Conservation (phyloP, 768 basidiomycete species). For the Auricularia auricula-judae region DNA sequence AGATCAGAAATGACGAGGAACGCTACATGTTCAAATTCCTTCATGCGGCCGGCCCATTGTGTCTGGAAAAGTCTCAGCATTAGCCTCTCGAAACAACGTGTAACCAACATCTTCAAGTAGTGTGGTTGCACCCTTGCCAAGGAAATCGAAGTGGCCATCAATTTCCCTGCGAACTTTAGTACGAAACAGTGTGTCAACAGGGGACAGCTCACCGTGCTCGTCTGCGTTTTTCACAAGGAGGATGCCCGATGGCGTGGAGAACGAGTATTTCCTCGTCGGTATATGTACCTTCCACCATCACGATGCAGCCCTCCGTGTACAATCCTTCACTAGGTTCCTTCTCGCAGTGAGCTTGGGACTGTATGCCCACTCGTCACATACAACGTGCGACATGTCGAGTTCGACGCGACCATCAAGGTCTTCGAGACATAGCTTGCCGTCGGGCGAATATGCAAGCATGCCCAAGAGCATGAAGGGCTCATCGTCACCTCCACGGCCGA, state of each 20-base stretch:
- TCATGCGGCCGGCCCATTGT: conserved; percentile 50
- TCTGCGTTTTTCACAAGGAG: conserved; percentile 85
- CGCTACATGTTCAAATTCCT: conserved; percentile 63
- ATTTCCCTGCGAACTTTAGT: conserved; percentile 26
- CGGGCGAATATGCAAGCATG: conserved; percentile 81
- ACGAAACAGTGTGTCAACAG: background rate
- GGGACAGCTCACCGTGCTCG: conserved; percentile 52
- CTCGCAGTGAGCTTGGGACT: conserved; percentile 7
- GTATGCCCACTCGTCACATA: conserved; percentile 24
- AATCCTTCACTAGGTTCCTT: conserved; percentile 88
- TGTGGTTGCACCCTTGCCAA: conserved; percentile 89
- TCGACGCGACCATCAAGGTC: conserved; percentile 87
- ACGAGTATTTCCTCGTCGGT: conserved; percentile 82
- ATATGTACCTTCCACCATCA: conserved; percentile 92
- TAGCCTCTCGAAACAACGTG: background rate
- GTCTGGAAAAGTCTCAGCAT: conserved; percentile 27
- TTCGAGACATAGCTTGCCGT: conserved; percentile 84
- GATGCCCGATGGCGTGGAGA: conserved; percentile 92
- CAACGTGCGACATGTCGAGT: conserved; percentile 80
- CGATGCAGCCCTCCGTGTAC: conserved; percentile 93
- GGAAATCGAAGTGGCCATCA: conserved; percentile 93
- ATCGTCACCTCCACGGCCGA: conserved; percentile 62
- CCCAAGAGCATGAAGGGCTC: conserved; percentile 89
- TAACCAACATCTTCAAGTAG: conserved; percentile 74
- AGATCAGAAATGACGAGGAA: conserved; percentile 95